Evolutionary conservation across 768 basidiomycete genomes (phyloP), one percentile per base, ranked within the genome.

Genomic region (Piloderma croceum): DNA sequence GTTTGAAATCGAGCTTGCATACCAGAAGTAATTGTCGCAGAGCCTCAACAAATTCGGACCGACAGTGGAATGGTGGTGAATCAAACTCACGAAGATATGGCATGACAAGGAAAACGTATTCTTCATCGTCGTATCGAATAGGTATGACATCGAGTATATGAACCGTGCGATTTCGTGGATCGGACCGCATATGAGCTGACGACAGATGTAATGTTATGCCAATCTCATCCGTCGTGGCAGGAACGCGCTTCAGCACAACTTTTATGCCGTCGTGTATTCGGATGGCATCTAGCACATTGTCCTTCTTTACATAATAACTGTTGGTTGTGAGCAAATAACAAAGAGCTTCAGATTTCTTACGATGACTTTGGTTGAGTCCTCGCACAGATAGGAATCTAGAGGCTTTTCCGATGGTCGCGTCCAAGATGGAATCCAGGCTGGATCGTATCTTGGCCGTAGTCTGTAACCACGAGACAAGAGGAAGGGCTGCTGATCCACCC

Each of bases 21-120:
- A 48, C 56, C 44, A 49, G 43, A 18, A 56, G 42, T 19, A 56
- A 41, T 23, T 56, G 52, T 20, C 41, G 21, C 18, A 57, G 33
- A 29, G 48, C 51, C 17, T 51, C 47, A 20, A 54, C 36, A 9
- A 46, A 42, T 24, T 57, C 56, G 3, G 52, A 49, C 6, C 51
- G 43, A 4, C 50, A 52, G 11, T 39, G 42, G 33, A 57, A 51
- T 6, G 22, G 36, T 2, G 48, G 48, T 10, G 42, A 34, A 27
- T 43, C 12, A 15, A 46, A 41, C 3, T 22, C 25, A 1, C 45
- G 27, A 3, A 51, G 24, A 1, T 33, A 24, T 2, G 56, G 56
- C 52, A 57, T 53, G 20, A 52, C 47, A 9, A 54, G 18, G 27
- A 38, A n/a, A 37, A 31, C 9, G 22, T 9, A 33, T 37, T 24